A percentile compares a stretch with the other conserved stretches of the same genome.
phyloP scores from a whole-genome alignment of 2,329 filamentous ascomycete species.

The Aspergillus piperis region DNA sequence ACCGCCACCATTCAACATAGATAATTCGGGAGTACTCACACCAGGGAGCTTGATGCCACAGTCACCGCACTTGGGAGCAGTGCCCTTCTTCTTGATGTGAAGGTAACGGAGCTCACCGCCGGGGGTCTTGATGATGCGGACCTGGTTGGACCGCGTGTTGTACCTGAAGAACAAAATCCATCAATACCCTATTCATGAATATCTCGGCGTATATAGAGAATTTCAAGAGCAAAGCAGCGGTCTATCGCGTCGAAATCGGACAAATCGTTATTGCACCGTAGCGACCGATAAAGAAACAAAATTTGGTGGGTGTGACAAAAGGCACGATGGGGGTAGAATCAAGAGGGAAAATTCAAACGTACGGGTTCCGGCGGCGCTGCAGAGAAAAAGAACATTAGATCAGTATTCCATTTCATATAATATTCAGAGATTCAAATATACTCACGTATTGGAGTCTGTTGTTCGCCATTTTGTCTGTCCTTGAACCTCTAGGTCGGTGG shows the following conservation, averaged over 20 bases:
- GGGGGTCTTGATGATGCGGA: constrained; percentile 92
- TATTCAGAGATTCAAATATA: constrained; percentile 15
- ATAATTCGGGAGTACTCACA: constrained; percentile 66
- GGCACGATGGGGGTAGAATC: constrained; percentile 18
- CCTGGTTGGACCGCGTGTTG: constrained; percentile 98
- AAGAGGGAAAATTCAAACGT: constrained; percentile 49
- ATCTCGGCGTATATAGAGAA: not conserved
- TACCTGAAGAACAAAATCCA: constrained; percentile 62
- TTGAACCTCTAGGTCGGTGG: constrained; percentile 44
- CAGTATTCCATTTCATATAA: constrained; percentile 23
- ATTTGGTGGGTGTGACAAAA: constrained; percentile 13
- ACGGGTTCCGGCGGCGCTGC: constrained; percentile 77
- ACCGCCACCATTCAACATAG: constrained; percentile 13
- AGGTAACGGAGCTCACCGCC: constrained; percentile 94
- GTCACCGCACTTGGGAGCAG: constrained; percentile 98
- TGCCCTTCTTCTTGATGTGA: constrained; percentile 99
- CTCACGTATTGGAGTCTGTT: constrained; percentile 55
- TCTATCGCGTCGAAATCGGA: constrained; percentile 2
- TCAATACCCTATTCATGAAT: constrained; percentile 32
- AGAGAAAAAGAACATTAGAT: constrained; percentile 23
- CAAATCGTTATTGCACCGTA: constrained; percentile 17
- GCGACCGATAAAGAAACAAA: constrained; percentile 19
- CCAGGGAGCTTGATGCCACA: constrained; percentile 96
- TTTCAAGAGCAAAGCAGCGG: not conserved
- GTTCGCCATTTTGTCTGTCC: constrained; percentile 54